Evolutionary conservation across 768 basidiomycete genomes (phyloP).

Genomic region (Mycena vitilis): DNA sequence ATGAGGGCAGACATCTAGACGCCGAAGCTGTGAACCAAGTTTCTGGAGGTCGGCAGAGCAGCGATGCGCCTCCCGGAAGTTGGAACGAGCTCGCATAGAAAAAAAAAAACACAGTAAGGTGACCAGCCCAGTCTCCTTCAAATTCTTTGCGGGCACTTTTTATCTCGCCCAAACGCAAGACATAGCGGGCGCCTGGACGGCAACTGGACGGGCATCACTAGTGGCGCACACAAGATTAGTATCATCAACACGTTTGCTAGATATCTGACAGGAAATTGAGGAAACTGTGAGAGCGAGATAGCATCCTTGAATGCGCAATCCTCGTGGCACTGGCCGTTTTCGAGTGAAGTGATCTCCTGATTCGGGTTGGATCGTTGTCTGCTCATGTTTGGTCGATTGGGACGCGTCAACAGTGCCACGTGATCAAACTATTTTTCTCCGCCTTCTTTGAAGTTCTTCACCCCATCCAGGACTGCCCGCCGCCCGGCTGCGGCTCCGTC

Average conservation of each 20-base stretch:
- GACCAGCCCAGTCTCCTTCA: background rate
- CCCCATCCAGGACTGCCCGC: too few relatives aligned
- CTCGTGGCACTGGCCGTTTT: too few relatives aligned
- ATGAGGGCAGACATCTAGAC: conserved; percentile 15
- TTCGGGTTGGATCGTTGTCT: background rate
- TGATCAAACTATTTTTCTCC: background rate
- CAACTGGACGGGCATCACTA: background rate
- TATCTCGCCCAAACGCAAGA: background rate
- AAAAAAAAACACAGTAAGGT: background rate
- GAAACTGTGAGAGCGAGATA: too few relatives aligned
- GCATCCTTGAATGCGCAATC: too few relatives aligned
- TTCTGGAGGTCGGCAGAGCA: background rate
- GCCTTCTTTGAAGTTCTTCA: too few relatives aligned
- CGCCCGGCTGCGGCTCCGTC: too few relatives aligned
- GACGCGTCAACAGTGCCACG: background rate
- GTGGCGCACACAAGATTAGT: background rate
- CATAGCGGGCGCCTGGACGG: too few relatives aligned
- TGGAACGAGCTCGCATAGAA: background rate
- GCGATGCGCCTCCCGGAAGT: background rate
- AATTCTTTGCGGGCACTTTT: background rate
- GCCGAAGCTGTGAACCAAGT: conserved; percentile 15
- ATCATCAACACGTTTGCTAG: background rate
- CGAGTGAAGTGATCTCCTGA: background rate
- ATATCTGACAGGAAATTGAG: too few relatives aligned
- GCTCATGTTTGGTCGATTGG: background rate